phyloP scores from a whole-genome alignment of 169 alveolate species.

The Babesia bovis region DNA sequence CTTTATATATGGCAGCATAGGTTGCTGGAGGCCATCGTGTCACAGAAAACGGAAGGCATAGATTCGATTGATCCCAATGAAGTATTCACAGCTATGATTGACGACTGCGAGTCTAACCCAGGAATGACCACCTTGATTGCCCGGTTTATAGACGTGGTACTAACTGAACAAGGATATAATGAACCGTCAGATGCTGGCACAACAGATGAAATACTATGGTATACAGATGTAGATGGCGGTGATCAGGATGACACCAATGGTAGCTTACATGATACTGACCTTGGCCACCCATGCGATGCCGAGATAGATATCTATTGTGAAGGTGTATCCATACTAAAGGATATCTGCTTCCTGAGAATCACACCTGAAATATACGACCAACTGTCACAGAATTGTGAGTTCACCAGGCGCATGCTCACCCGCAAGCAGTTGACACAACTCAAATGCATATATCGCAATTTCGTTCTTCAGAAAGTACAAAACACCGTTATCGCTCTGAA shows the following conservation, averaged over 20 bases:
- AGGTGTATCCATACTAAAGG: constrained; percentile 13
- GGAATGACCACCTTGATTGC: constrained; percentile 14
- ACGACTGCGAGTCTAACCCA: constrained; percentile 3
- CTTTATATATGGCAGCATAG: constrained; percentile 53
- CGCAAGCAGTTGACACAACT: neutral
- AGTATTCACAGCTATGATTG: constrained; percentile 9
- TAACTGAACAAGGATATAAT: neutral
- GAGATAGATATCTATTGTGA: constrained; percentile 15
- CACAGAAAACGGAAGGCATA: neutral
- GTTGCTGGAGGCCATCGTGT: constrained; percentile 20
- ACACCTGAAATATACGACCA: constrained; percentile 1
- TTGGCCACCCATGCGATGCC: neutral
- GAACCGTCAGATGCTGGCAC: neutral
- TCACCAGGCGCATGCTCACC: constrained; percentile 8
- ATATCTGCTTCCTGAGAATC: constrained; percentile 22
- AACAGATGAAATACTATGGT: neutral
- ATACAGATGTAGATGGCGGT: constrained; percentile 22
- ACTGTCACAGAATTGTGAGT: neutral
- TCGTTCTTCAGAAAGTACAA: neutral
- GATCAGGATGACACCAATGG: neutral
- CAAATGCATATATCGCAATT: neutral
- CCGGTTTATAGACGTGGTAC: constrained; percentile 9
- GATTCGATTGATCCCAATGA: neutral
- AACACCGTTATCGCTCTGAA: neutral
- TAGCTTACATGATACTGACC: neutral